Evolutionary conservation across 768 basidiomycete species (phyloP), one percentile per base, ranked within the genome.

Genomic region (Xerocomus potaroensis): DNA sequence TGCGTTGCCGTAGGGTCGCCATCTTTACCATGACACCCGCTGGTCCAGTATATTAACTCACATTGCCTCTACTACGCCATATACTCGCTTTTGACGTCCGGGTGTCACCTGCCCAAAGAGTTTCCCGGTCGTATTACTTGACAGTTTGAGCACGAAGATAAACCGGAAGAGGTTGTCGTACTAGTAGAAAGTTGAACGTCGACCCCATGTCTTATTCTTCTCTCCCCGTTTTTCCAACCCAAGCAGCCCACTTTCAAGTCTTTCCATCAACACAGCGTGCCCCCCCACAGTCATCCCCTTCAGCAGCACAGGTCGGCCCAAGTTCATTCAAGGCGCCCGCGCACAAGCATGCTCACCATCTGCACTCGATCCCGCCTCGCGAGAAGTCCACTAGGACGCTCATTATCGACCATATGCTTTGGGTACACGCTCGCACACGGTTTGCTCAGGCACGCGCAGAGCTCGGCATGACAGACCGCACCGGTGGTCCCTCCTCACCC

Each of bases 331-430:
- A 73, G 51, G 79, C 85, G 2, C 85, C 86, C 8, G 89, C 90
- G 1, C 90, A 91, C 66, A 88, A 84, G 55, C 87, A 91, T 72
- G 89, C 89, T 0, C 90, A 91, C 62, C 87, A 91, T 61, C 68
- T 91, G 2, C 89, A 92, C 61, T 81, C 86, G 2, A 91, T 92
- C 26, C 89, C 89, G 3, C 90, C 87, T 3, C 71, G 87, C 31
- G 89, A 92, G 66, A 92, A 91, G 71, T 87, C 85, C n/a, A 91
- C 89, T 8, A 73, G 88, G 26, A 91, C 88, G 9, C 73, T 91
- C 47, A 92, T 91, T 56, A 80, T 92, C 46, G 90, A 92, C 65
- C 86, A 91, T 65, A 81, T 90, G 75, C 71, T 91, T 40, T 91
- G 86, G 87, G 84, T 84, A 7, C 90, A 91, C 65, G 81, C 76